Base-by-base conservation (phyloP, 2,329 filamentous ascomycete genomes). In the Chrysoporthe deuterocubensis region DNA sequence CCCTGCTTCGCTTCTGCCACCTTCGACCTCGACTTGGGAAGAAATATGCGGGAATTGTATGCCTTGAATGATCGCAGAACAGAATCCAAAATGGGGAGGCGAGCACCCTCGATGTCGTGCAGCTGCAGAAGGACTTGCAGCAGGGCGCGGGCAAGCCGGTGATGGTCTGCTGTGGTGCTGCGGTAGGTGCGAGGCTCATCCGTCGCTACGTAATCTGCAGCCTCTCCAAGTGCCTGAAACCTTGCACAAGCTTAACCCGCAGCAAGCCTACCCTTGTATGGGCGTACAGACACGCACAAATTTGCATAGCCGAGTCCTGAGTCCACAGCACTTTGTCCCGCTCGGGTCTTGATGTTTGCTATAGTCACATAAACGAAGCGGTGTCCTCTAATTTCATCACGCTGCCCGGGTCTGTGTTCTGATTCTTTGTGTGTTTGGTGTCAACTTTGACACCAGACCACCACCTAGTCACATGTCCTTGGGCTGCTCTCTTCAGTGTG, bases 11-110 rank as follows among this genome's bases (percentile, higher is more conserved):
- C 44, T 50, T 40, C 44, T 40, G 46, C 26, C 60, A 42, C 60
- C 32, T 52, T 48, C 46, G 46, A 40, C 44, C 32, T 80, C 68
- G 74, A 76, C 77, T 79, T 57, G 9, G n/a, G 8, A 64, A 65
- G 26, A 52, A n/a, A 37, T 26, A n/a, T 60, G 11, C 40, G 32
- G 40, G 14, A 32, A 18, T 32, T 1, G 14, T 26, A 60, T 32
- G 57, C 57, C 13, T 7, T 43, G n/a, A 7, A 26, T 14, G n/a
- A 11, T 16, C 44, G 4, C 18, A 37, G 54, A 34, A 57, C 14
- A 16, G 34, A 8, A n/a, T 37, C 14, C 54, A 18, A 40, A 14
- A 21, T 21, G 13, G 5, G 21, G 13, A 54, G 50, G 13, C 32
- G 50, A 21, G 50, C 16, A 13, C 7, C 26, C 21, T 16, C 7